Evolutionary conservation across 768 basidiomycete genomes (phyloP).

Genomic region (Steccherinum ochraceum): DNA sequence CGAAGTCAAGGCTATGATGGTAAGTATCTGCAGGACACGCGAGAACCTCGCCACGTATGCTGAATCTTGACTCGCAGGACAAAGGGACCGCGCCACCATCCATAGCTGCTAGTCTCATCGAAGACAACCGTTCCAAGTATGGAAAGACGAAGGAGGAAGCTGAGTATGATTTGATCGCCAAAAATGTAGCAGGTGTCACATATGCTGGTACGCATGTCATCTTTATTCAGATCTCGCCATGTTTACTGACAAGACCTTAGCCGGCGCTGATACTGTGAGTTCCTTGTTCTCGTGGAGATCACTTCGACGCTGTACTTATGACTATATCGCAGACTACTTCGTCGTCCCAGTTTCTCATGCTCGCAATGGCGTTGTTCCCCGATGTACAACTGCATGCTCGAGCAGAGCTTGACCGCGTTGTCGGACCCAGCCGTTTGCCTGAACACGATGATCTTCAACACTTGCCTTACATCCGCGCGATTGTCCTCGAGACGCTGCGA

Average conservation of each 20-base stretch:
- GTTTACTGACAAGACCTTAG: background rate
- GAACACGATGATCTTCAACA: background rate
- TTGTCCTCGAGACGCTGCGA: background rate
- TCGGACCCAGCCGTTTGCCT: background rate
- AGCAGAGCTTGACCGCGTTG: conserved; percentile 19
- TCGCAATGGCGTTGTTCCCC: conserved; percentile 1
- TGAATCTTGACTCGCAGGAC: background rate
- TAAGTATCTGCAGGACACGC: no score
- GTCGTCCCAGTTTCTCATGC: background rate
- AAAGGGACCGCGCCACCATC: background rate
- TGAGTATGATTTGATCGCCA: no score
- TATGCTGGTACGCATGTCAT: background rate
- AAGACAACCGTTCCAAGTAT: background rate
- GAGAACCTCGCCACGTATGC: background rate
- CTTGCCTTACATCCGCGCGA: conserved; percentile 2
- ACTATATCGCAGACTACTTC: conserved; percentile 5
- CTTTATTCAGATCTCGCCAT: background rate
- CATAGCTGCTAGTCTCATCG: background rate
- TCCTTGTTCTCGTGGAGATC: background rate
- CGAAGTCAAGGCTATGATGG: background rate
- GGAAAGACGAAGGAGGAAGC: background rate
- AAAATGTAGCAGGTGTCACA: background rate
- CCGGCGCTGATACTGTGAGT: conserved; percentile 4
- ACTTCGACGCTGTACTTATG: background rate
- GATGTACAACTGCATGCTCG: conserved; percentile 6